Base-by-base conservation (phyloP, 805 yeast genomes). In the Saturnispora dispora region DNA sequence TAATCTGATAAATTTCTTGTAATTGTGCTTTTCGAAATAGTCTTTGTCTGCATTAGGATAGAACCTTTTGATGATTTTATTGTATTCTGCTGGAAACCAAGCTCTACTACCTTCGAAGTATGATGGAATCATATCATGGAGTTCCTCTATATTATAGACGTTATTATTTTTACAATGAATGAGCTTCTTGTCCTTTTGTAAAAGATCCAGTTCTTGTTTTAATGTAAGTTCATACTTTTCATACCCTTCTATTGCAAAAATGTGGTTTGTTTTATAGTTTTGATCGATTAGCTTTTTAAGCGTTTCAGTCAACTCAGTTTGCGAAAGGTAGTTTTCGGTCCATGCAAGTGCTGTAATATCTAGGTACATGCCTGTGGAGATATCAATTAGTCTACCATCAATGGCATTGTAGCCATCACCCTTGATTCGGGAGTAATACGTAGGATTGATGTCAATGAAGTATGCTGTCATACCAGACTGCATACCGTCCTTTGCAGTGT, bases 101-200 rank as follows among this genome's bases (percentile, higher is more conserved):
- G 76, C 71, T 15, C 69, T 54, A 10, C 61, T 75, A 2, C 88
- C 88, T 62, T 85, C 90, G 56, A 79, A 82, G 18, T 70, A 56
- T 0, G 85, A 73, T 33, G 74, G 68, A 4, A 75, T 65, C 53
- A 85, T 66, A 0, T 88, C 84, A 9, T 71, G 60, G 15, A 85
- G 61, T 46, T 77, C 80, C 8, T 72, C 72, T 33, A 71, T 60
- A 7, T 68, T 61, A 62, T 77, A 78, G 55, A 71, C 74, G 63
- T 86, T 89, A 53, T 71, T 65, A 60, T 81, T 79, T 47, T 79
- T 72, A 53, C 74, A 69, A 55, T 68, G 55, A 18, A 57, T 52
- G 4, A 66, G 53, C 30, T 55, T 49, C 15, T 44, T 41, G 1
- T 55, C 53, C 15, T 55, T 54, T 18, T 52, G 50, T 2, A 73